Percentiles rank a stretch among this genome's conserved stretches.
phyloP scores from a whole-genome alignment of 768 basidiomycete genomes.

The Mrakia gelida region DNA sequence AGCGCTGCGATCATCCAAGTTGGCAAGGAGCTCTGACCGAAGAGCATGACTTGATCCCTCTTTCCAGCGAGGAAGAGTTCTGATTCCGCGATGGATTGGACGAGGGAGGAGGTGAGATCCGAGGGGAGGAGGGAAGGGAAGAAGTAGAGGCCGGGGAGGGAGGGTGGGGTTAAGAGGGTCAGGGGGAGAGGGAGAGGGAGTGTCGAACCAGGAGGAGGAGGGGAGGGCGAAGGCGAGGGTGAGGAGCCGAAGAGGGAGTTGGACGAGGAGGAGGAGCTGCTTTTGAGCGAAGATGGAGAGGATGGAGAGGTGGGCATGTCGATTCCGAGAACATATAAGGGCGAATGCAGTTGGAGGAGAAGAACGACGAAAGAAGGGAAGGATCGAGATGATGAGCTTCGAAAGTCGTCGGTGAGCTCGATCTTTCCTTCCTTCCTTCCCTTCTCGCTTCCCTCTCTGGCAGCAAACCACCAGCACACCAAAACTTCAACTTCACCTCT shows the following conservation, averaged over 20 bases:
- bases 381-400: background rate
- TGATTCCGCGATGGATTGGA: slow-evolving; percentile 1
- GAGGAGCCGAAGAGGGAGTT: slow-evolving; percentile 19
- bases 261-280: background rate
- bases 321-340: background rate
- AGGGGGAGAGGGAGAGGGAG: background rate
- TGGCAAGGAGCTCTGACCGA: slow-evolving; percentile 7
- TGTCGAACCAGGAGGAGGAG: background rate
- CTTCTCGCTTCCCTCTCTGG: too few relatives aligned
- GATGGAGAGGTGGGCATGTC: background rate
- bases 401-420: too few relatives aligned
- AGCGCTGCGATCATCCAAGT: background rate
- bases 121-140: slow-evolving; percentile 16
- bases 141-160: slow-evolving; percentile 22
- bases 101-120: slow-evolving; percentile 6
- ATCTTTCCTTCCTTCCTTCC: too few relatives aligned
- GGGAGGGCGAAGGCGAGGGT: background rate
- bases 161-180: slow-evolving; percentile 13
- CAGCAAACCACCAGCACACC: too few relatives aligned
- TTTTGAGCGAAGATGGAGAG: background rate
- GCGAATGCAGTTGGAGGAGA: background rate
- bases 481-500: too few relatives aligned
- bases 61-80: slow-evolving; percentile 22
- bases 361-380: background rate
- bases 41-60: slow-evolving; percentile 31